Conservation (phyloP, 495 filamentous ascomycete species). For the Lophiostoma macrostomum region DNA sequence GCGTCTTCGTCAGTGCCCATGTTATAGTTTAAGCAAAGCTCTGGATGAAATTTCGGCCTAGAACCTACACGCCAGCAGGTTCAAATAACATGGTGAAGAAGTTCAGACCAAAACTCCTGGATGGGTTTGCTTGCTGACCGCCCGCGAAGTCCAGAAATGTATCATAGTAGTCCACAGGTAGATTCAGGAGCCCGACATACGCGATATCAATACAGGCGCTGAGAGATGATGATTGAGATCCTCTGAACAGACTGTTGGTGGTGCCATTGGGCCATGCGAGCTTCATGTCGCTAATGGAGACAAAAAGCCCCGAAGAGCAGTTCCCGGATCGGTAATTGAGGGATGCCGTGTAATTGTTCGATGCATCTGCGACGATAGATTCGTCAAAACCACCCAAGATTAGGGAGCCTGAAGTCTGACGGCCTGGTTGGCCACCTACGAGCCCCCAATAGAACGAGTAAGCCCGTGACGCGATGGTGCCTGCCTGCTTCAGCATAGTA, state of each 20-base stretch:
- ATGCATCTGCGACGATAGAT: background rate
- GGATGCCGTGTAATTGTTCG: background rate
- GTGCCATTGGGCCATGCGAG: constrained; percentile 19
- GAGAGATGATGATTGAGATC: constrained; percentile 1
- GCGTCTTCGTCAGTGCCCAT: background rate
- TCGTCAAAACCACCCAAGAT: constrained; percentile 2
- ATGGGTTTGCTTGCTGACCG: background rate
- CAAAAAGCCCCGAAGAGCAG: constrained; percentile 5
- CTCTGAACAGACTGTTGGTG: constrained; percentile 7
- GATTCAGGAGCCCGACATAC: constrained; percentile 5
- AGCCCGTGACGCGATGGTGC: background rate
- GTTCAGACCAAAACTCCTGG: constrained; percentile 3
- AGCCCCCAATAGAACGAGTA: constrained; percentile 9
- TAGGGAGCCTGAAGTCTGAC: background rate
- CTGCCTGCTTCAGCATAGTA: background rate
- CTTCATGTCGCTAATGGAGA: constrained; percentile 6
- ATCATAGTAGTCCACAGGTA: background rate
- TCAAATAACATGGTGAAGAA: constrained; percentile 7
- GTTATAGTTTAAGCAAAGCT: background rate
- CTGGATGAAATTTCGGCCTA: background rate
- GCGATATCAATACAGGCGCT: constrained; percentile 4
- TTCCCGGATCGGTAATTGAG: background rate
- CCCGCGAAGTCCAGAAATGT: background rate
- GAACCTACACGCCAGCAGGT: constrained; percentile 5
- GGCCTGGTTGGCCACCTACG: background rate